Conservation (phyloP, 2,329 filamentous ascomycete species). For the Trichoderma sp. region DNA sequence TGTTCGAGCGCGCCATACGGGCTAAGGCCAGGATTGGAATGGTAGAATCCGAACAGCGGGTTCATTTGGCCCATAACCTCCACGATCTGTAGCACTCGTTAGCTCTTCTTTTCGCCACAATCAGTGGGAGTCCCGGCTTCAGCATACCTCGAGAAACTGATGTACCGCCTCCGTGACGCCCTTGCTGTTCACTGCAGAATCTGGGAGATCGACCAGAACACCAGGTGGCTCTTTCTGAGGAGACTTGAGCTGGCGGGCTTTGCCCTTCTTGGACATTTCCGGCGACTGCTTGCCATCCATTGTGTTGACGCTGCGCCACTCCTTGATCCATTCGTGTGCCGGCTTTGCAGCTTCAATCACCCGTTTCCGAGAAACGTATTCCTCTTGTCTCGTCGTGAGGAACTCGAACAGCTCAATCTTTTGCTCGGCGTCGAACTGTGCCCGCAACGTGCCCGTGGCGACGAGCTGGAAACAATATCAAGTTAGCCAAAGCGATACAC, state of each 20-base stretch:
- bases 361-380: conserved; percentile 74
- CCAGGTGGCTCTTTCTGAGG: conserved; percentile 62
- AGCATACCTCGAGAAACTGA: conserved; percentile 64
- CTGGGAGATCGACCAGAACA: conserved; percentile 58
- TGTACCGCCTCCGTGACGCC: conserved; percentile 64
- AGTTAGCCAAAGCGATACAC: conserved; percentile 35
- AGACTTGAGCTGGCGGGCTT: conserved; percentile 60
- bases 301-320: conserved; percentile 63
- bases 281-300: conserved; percentile 62
- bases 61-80: conserved; percentile 70
- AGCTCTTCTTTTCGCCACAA: neutral
- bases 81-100: conserved; percentile 52
- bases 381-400: conserved; percentile 72
- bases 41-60: conserved; percentile 61
- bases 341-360: conserved; percentile 64
- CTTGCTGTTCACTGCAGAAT: conserved; percentile 60
- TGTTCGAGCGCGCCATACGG: conserved; percentile 64
- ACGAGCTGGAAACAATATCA: conserved; percentile 59
- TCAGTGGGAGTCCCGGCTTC: neutral
- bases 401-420: conserved; percentile 88
- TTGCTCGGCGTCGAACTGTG: conserved; percentile 75
- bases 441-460: conserved; percentile 73
- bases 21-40: conserved; percentile 55
- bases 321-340: conserved; percentile 65
- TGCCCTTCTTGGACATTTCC: conserved; percentile 69